Evolutionary conservation across 1,284 basidiomycete genomes (phyloP).

Genomic region (Thelephora terrestris): DNA sequence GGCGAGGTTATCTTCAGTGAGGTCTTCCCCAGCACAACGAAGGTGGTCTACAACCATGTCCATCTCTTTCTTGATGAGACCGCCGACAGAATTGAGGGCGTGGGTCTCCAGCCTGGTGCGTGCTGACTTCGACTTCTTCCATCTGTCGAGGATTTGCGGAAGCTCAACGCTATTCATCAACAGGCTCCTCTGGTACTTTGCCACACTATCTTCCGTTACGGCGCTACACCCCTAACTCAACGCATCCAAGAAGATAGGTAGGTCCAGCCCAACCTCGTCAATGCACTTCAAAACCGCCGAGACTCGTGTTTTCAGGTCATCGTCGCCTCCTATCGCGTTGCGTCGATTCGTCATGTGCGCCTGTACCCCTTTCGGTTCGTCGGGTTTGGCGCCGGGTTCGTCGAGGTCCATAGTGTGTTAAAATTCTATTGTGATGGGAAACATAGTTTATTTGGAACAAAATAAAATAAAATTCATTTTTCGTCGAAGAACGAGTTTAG

Average conservation of each 20-base stretch:
- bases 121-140: constrained; percentile 19
- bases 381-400: no score
- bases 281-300: constrained; percentile 8
- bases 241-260: constrained; percentile 22
- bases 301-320: neutral
- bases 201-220: constrained; percentile 14
- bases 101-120: constrained; percentile 7
- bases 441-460: no score
- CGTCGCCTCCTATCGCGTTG: no score
- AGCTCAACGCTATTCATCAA: constrained; percentile 20
- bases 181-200: constrained; percentile 14
- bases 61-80: constrained; percentile 13
- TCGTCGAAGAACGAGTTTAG: no score
- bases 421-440: no score
- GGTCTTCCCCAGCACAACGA: neutral
- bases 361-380: no score
- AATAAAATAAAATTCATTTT: no score
- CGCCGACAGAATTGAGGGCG: constrained; percentile 10
- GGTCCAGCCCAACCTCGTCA: constrained; percentile 11
- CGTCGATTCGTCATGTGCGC: no score
- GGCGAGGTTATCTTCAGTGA: constrained; percentile 7
- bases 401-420: no score
- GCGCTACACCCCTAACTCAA: constrained; percentile 22
- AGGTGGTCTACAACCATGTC: constrained; percentile 6
- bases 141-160: constrained; percentile 18